Evolutionary conservation across 306 rosid species (phyloP).

Genomic region (Mimosa pudica): DNA sequence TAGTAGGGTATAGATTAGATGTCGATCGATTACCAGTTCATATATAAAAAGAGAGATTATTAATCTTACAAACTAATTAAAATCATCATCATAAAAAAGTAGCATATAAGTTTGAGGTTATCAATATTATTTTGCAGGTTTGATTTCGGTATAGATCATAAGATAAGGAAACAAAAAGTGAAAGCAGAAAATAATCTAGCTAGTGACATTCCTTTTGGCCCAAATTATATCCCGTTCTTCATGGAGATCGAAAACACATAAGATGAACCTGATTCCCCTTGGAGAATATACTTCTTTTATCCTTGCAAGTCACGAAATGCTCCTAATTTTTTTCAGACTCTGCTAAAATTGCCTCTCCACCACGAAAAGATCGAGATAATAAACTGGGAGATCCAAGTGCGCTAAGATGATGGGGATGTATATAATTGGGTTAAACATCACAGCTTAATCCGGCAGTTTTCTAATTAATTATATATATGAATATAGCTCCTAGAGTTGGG

Average conservation of each 20-base stretch:
- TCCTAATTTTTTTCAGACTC: neutral
- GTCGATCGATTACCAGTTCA: too few relatives aligned
- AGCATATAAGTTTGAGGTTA: neutral
- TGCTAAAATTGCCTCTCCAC: neutral
- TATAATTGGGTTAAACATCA: too few relatives aligned
- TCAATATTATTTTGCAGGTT: neutral
- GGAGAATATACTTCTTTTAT: neutral
- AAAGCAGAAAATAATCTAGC: neutral
- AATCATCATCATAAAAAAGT: neutral
- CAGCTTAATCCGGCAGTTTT: too few relatives aligned
- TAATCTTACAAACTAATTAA: neutral
- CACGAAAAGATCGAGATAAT: too few relatives aligned
- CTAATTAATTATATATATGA: too few relatives aligned
- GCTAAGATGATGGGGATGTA: too few relatives aligned
- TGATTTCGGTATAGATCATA: neutral
- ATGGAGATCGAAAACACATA: neutral
- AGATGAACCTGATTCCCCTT: neutral
- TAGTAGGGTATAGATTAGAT: too few relatives aligned
- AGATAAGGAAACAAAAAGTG: neutral
- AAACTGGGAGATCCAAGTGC: neutral
- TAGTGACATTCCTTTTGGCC: neutral
- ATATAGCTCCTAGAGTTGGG: too few relatives aligned
- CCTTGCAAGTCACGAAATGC: neutral
- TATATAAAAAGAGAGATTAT: too few relatives aligned
- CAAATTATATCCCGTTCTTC: neutral